A percentile compares a stretch with the other conserved stretches of the same genome.
Conservation (phyloP, 1,139 yeast species). For the Taphrina sp. region DNA sequence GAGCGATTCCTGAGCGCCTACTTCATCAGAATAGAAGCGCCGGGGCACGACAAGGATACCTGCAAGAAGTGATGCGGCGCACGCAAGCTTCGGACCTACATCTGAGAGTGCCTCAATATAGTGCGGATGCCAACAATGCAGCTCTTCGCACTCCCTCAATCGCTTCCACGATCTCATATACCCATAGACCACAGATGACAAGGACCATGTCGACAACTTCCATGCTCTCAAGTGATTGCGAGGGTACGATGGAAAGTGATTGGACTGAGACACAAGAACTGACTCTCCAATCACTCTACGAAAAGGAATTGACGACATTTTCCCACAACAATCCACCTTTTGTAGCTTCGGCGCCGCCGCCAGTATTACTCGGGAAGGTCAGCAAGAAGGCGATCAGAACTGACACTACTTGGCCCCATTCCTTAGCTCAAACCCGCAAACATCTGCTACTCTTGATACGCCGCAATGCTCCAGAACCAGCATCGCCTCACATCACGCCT, state of each 20-base stretch:
- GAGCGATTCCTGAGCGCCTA: too few species aligned
- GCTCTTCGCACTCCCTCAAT: slow-evolving; percentile 30
- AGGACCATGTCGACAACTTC: slow-evolving; percentile 30
- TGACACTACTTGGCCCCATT: slow-evolving; percentile 18
- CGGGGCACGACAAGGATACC: too few species aligned
- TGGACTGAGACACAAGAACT: slow-evolving; percentile 28
- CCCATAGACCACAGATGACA: slow-evolving; percentile 26
- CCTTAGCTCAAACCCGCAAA: slow-evolving; percentile 27
- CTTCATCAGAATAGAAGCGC: too few species aligned
- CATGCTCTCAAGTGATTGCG: slow-evolving; percentile 28
- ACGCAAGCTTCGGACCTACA: slow-evolving; percentile 19
- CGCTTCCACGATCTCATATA: slow-evolving; percentile 26
- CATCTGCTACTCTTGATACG: slow-evolving; percentile 22
- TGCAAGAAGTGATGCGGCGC: slow-evolving; percentile 28
- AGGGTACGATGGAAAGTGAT: slow-evolving; percentile 10
- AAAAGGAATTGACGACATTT: slow-evolving; percentile 22
- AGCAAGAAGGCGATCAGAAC: slow-evolving; percentile 24
- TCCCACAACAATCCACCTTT: slow-evolving; percentile 29
- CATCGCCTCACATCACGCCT: slow-evolving; percentile 27
- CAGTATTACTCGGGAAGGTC: slow-evolving; percentile 19
- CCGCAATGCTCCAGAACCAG: slow-evolving; percentile 24
- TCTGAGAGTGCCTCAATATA: slow-evolving; percentile 22
- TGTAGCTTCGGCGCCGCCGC: slow-evolving; percentile 27
- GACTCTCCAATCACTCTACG: slow-evolving; percentile 5
- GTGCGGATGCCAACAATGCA: slow-evolving; percentile 20